Conservation (phyloP, 441 rosid species). For the Pelargonium myrrhifolium region DNA sequence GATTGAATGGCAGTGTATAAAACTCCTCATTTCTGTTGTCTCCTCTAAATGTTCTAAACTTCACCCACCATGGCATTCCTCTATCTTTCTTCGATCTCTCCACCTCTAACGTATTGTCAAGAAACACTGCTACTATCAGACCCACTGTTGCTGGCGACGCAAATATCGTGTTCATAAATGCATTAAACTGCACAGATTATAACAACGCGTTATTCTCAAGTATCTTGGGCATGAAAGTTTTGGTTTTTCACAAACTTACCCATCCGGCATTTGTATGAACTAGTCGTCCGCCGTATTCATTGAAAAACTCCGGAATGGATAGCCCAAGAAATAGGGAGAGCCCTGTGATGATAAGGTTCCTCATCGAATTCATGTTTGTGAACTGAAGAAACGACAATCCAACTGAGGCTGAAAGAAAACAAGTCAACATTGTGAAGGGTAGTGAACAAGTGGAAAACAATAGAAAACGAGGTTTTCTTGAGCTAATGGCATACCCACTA, state of each 20-base stretch:
- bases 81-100: conserved; percentile 55
- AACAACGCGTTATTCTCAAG: neutral
- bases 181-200: conserved; percentile 40
- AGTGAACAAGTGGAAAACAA: neutral
- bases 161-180: conserved; percentile 54
- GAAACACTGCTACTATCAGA: conserved; percentile 44
- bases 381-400: conserved; percentile 70
- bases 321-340: conserved; percentile 58
- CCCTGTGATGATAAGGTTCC: conserved; percentile 55
- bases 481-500: conserved; percentile 35
- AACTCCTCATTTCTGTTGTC: conserved; percentile 67
- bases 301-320: conserved; percentile 55
- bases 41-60: conserved; percentile 55
- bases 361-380: conserved; percentile 69
- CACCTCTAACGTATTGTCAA: conserved; percentile 56
- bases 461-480: neutral
- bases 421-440: neutral
- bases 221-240: neutral
- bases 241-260: conserved; percentile 27
- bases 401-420: conserved; percentile 43
- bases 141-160: conserved; percentile 57
- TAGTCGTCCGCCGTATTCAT: conserved; percentile 42
- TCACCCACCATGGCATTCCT: conserved; percentile 83
- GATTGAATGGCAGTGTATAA: conserved; percentile 64
- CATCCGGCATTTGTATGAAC: conserved; percentile 58